These are phyloP conservation scores for Fagus crenata DNA, from an alignment of 306 rosid genomes.

Conservation along the genomic window DNA sequence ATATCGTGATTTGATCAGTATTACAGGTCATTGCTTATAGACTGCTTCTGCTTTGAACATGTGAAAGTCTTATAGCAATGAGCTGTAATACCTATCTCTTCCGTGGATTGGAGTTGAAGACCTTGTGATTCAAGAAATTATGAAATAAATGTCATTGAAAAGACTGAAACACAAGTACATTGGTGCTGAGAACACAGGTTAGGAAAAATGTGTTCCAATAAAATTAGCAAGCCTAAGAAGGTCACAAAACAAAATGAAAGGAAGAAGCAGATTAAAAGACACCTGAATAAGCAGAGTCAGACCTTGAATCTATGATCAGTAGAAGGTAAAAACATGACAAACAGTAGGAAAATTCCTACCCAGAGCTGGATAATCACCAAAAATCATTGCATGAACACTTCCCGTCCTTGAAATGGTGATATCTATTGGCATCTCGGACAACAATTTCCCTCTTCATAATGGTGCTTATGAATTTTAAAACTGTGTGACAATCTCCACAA, in stretches of 20 bases:
- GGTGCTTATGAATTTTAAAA: constrained; percentile 66
- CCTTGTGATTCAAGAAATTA: not conserved
- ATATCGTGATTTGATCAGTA: too few species aligned
- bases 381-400: constrained; percentile 81
- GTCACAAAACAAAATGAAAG: not conserved
- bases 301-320: not conserved
- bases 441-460: constrained; percentile 67
- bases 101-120: not conserved
- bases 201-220: not conserved
- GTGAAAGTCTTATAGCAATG: not conserved
- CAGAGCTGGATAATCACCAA: constrained; percentile 51
- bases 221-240: not conserved
- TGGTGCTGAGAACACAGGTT: not conserved
- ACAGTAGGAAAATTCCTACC: not conserved
- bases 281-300: not conserved
- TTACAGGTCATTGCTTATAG: too few species aligned
- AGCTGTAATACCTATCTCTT: not conserved
- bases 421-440: constrained; percentile 76
- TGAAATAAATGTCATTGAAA: not conserved
- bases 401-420: constrained; percentile 77
- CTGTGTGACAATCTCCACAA: constrained; percentile 87
- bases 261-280: not conserved
- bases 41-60: too few species aligned
- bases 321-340: not conserved
- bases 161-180: not conserved